Evolutionary conservation across 1,284 basidiomycete species (phyloP).

Genomic region (Rhodotorula sp.): DNA sequence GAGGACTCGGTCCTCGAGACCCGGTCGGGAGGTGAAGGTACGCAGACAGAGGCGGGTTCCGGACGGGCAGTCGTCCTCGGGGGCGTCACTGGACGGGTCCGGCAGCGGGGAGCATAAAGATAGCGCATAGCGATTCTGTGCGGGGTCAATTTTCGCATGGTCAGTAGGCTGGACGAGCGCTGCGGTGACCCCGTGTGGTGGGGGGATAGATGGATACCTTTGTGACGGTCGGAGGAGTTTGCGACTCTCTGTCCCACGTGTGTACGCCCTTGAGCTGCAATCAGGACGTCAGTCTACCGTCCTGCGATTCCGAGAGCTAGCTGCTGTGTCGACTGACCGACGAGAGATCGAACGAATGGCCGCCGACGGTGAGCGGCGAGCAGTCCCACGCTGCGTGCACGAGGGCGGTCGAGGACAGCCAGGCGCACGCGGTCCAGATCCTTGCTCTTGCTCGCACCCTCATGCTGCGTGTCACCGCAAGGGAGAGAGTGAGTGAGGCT

Average conservation of each 20-base stretch:
- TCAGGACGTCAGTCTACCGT: not conserved
- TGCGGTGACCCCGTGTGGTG: not conserved
- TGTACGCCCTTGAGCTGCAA: conserved; percentile 25
- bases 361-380: conserved; percentile 11
- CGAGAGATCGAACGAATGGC: conserved; percentile 23
- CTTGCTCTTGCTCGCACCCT: not conserved
- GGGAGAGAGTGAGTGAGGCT: not conserved
- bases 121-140: conserved; percentile 27
- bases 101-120: conserved; percentile 32
- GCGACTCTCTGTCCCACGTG: conserved; percentile 3
- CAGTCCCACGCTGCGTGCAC: conserved; percentile 23
- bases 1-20: conserved; percentile 31
- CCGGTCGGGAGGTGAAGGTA: conserved; percentile 13
- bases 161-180: not conserved
- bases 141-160: not conserved
- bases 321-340: not conserved
- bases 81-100: conserved; percentile 1
- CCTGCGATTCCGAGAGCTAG: not conserved
- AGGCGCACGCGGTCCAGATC: not conserved
- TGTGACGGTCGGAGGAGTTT: conserved; percentile 35
- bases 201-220: conserved; percentile 12
- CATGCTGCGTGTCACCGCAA: no score
- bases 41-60: conserved; percentile 36
- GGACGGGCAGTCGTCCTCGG: conserved; percentile 28
- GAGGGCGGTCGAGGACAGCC: not conserved